Percentiles rank a stretch among this genome's conserved stretches.
Evolutionary conservation across 345 rosid genomes (phyloP).

Genomic region (Diplotaxis tenuifolia): DNA sequence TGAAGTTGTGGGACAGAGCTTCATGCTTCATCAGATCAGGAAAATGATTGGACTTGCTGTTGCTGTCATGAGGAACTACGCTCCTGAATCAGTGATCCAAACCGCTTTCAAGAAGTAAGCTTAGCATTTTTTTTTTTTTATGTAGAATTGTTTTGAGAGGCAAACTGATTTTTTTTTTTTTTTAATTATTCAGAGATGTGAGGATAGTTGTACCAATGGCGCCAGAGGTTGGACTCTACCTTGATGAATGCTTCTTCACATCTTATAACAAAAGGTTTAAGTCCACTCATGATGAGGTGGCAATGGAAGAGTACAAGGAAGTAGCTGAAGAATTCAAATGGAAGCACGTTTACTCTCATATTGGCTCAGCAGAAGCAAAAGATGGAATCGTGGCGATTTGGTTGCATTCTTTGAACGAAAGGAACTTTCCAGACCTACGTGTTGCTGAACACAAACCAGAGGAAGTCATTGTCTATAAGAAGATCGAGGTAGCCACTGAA

Average conservation of each 20-base stretch:
- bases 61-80: conserved; percentile 78
- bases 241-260: conserved; percentile 86
- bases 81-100: conserved; percentile 64
- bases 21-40: conserved; percentile 98
- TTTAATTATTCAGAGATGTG: conserved; percentile 59
- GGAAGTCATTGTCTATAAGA: conserved; percentile 37
- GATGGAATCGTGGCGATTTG: conserved; percentile 82
- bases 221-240: conserved; percentile 94
- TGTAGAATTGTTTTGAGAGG: neutral
- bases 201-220: conserved; percentile 78
- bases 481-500: conserved; percentile 16
- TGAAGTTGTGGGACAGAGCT: conserved; percentile 97
- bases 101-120: conserved; percentile 72
- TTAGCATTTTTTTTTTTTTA: neutral
- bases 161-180: neutral
- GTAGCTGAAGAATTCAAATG: conserved; percentile 78
- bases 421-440: conserved; percentile 75
- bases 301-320: conserved; percentile 69
- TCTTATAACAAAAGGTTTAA: conserved; percentile 83
- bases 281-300: conserved; percentile 79
- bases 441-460: conserved; percentile 22
- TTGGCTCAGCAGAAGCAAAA: conserved; percentile 73
- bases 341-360: conserved; percentile 80
- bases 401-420: conserved; percentile 87
- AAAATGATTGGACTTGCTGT: conserved; percentile 94